Conservation (phyloP, 805 yeast genomes). For the Brettanomyces sp. region DNA sequence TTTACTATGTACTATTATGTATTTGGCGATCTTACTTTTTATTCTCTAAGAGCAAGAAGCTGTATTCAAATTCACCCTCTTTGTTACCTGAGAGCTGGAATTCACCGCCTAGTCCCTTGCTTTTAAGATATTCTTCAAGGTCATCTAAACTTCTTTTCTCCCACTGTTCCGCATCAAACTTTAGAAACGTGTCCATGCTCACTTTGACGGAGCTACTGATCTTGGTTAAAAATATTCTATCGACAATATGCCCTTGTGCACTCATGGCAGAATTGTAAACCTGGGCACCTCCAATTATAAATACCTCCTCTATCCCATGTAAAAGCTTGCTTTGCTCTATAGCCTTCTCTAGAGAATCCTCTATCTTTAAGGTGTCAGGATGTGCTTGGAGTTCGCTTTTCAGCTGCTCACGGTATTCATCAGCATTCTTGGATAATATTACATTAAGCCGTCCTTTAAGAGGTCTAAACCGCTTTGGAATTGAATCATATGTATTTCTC, state of each 20-base stretch:
- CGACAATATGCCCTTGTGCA: constrained; percentile 27
- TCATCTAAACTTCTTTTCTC: constrained; percentile 23
- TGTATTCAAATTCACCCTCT: constrained; percentile 39
- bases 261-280: constrained; percentile 48
- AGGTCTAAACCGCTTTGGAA: constrained; percentile 79
- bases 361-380: constrained; percentile 15
- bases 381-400: constrained; percentile 18
- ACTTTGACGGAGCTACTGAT: constrained; percentile 31
- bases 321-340: constrained; percentile 22
- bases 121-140: constrained; percentile 29
- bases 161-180: constrained; percentile 31
- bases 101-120: constrained; percentile 25
- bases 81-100: constrained; percentile 22
- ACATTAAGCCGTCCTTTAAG: constrained; percentile 67
- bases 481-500: constrained; percentile 90
- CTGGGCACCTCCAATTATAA: constrained; percentile 90
- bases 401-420: constrained; percentile 13
- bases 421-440: constrained; percentile 49
- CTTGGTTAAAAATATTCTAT: constrained; percentile 62
- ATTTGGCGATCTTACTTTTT: not conserved
- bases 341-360: constrained; percentile 37
- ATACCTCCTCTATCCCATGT: constrained; percentile 45
- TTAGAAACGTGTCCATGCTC: constrained; percentile 66
- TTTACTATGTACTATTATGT: too few relatives aligned
- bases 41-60: constrained; percentile 52